These are phyloP conservation scores for Trichosporon sp. DNA, from an alignment of 1,284 basidiomycete species.

Conservation along the genomic window DNA sequence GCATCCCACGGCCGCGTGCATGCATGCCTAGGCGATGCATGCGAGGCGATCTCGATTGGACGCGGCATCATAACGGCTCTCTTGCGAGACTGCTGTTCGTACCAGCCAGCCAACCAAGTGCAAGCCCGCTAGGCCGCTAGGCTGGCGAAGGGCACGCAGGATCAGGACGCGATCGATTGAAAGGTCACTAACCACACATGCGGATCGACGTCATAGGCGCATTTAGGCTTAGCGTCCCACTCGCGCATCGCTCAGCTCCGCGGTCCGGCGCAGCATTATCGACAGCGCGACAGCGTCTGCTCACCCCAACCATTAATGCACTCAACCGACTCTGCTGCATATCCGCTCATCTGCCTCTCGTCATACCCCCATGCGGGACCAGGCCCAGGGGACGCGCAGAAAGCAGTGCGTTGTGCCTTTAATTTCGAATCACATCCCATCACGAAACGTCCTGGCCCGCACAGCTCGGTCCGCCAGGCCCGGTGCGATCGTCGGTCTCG, in stretches of 20 bases:
- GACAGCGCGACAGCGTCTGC: not conserved
- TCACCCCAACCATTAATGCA: not conserved
- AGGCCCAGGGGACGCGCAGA: not conserved
- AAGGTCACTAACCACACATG: not conserved
- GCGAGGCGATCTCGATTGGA: too few species aligned
- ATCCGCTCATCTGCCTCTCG: not conserved
- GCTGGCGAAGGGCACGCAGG: too few species aligned
- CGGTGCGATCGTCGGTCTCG: not conserved
- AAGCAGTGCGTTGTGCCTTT: not conserved
- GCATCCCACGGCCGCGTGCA: too few species aligned
- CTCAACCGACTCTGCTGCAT: not conserved
- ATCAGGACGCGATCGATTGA: not conserved
- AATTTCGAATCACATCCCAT: not conserved
- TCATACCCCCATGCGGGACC: not conserved
- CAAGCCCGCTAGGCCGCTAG: not conserved
- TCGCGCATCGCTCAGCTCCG: not conserved
- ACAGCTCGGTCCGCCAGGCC: not conserved
- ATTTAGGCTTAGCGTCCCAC: not conserved
- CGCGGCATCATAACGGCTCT: too few species aligned
- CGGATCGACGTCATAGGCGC: not conserved
- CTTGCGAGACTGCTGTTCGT: too few species aligned
- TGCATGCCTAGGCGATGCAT: too few species aligned
- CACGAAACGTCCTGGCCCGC: not conserved
- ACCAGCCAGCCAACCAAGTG: too few species aligned
- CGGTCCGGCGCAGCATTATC: not conserved